phyloP scores from a whole-genome alignment of 371 early-diverging fungal species.

The Mortierella sp. region DNA sequence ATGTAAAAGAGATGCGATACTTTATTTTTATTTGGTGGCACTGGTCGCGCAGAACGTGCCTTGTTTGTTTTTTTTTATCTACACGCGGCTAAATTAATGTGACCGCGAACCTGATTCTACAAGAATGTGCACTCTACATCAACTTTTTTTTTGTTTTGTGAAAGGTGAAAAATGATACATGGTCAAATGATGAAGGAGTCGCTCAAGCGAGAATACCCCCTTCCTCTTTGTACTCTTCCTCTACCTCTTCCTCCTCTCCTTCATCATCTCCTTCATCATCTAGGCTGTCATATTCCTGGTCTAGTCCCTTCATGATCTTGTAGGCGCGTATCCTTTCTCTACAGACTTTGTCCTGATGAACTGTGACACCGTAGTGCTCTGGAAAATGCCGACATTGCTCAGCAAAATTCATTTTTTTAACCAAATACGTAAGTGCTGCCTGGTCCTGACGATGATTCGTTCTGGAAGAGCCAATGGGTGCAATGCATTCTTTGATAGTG shows the following conservation, averaged over 20 bases:
- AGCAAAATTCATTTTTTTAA: constrained; percentile 37
- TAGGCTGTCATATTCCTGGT: constrained; percentile 22
- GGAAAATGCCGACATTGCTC: constrained; percentile 56
- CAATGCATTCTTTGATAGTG: constrained; percentile 68
- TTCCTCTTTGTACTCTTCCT: neutral
- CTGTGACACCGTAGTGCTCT: constrained; percentile 66
- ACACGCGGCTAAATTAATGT: too few relatives aligned
- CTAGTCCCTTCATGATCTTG: constrained; percentile 54
- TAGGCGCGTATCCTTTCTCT: constrained; percentile 57
- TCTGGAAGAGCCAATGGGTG: constrained; percentile 71
- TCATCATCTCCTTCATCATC: constrained; percentile 36
- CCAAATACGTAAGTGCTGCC: constrained; percentile 71
- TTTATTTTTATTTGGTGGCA: neutral
- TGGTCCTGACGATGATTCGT: constrained; percentile 77
- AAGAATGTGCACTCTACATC: constrained; percentile 3
- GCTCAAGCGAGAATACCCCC: neutral
- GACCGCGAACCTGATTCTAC: neutral
- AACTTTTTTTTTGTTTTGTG: neutral
- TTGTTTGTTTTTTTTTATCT: too few relatives aligned
- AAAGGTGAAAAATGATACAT: neutral
- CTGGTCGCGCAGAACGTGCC: neutral
- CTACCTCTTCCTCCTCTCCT: constrained; percentile 18
- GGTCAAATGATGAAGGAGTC: neutral
- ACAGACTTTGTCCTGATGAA: constrained; percentile 66
- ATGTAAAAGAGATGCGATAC: neutral